These are phyloP conservation scores for Tolypocladium tundrense DNA, from an alignment of 2,329 filamentous ascomycete species.

Conservation along the genomic window DNA sequence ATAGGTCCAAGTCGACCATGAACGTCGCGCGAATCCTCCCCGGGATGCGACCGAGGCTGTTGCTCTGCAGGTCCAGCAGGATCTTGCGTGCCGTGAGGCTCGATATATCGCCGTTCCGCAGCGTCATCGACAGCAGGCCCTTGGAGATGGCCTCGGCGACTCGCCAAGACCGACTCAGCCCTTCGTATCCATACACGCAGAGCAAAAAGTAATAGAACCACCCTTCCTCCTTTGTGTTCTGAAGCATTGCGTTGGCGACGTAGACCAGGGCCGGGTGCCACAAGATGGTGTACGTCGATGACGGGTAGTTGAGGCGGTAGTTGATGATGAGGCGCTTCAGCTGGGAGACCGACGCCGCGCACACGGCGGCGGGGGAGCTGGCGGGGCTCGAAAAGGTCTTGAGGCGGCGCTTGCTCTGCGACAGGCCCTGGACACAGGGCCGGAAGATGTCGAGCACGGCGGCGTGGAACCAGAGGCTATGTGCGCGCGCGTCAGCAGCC, in stretches of 20 bases:
- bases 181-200: slow-evolving; percentile 24
- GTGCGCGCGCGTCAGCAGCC: background rate
- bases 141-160: slow-evolving; percentile 19
- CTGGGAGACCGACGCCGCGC: slow-evolving; percentile 20
- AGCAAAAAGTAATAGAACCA: slow-evolving; percentile 22
- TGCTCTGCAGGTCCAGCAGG: slow-evolving; percentile 16
- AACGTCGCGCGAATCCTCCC: slow-evolving; percentile 22
- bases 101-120: slow-evolving; percentile 18
- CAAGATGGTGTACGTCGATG: slow-evolving; percentile 21
- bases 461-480: slow-evolving; percentile 12
- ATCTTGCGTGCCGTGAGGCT: slow-evolving; percentile 18
- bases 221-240: slow-evolving; percentile 14
- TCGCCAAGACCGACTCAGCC: slow-evolving; percentile 18
- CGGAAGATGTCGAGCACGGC: slow-evolving; percentile 10
- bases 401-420: slow-evolving; percentile 3
- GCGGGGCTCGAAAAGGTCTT: slow-evolving; percentile 14
- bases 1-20: slow-evolving; percentile 26
- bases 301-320: slow-evolving; percentile 18
- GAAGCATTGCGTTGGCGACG: slow-evolving; percentile 23
- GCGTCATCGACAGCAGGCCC: slow-evolving; percentile 19
- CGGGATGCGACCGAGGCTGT: slow-evolving; percentile 8
- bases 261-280: slow-evolving; percentile 28
- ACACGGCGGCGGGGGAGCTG: slow-evolving; percentile 14
- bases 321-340: slow-evolving; percentile 23
- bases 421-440: slow-evolving; percentile 11